Conservation (phyloP, 2,329 filamentous ascomycete species). For the Simplicillium aogashimaense region DNA sequence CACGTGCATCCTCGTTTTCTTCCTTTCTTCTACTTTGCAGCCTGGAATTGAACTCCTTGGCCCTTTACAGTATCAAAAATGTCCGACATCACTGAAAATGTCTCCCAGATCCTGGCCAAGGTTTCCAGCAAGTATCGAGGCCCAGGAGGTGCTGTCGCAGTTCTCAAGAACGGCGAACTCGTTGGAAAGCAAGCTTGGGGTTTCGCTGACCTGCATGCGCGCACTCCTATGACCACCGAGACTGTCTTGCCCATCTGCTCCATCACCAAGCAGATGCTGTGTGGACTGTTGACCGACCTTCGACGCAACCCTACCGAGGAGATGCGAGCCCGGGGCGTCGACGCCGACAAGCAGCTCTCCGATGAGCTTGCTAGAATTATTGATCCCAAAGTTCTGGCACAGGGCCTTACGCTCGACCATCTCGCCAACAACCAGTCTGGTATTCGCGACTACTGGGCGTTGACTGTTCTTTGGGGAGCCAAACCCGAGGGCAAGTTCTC, state of each 20-base stretch:
- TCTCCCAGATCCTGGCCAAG: constrained; percentile 2
- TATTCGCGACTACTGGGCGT: constrained; percentile 33
- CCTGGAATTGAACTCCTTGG: no score
- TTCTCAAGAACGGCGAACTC: constrained; percentile 30
- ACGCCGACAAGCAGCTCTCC: constrained; percentile 16
- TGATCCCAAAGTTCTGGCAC: constrained; percentile 9
- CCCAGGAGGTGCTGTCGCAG: constrained; percentile 29
- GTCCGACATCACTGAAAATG: no score
- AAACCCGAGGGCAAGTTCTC: constrained; percentile 27
- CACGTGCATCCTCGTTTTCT: no score
- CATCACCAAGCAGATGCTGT: constrained; percentile 34
- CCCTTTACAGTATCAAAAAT: no score
- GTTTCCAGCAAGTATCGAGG: constrained; percentile 16
- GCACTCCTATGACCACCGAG: constrained; percentile 21
- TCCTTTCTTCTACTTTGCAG: no score
- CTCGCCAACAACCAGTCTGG: constrained; percentile 31
- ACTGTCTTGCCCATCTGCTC: constrained; percentile 34
- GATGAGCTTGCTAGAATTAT: constrained; percentile 15
- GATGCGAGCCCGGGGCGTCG: constrained; percentile 15
- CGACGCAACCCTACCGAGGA: constrained; percentile 17
- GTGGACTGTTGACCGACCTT: constrained; percentile 23
- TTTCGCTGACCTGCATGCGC: constrained; percentile 27
- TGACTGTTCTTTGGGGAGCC: constrained; percentile 30
- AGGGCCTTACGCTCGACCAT: constrained; percentile 22
- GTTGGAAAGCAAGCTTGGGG: constrained; percentile 28